These are phyloP conservation scores for Epichloe baconii DNA, from an alignment of 2,329 filamentous ascomycete genomes.

Conservation along the genomic window DNA sequence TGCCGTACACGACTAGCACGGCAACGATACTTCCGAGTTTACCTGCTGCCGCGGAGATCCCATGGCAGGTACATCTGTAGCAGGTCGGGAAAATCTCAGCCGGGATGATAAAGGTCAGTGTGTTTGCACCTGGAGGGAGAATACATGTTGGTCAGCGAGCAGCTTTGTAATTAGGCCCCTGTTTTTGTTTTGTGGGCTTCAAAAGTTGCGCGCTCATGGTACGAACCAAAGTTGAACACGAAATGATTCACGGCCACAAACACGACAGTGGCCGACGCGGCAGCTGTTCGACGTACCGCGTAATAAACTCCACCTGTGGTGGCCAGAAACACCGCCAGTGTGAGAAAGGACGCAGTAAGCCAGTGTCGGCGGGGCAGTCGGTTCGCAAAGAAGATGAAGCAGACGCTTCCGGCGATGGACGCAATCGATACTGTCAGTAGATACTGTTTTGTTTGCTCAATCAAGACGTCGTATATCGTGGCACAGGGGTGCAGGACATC, in stretches of 20 bases:
- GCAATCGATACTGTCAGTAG: conserved; percentile 37
- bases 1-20: conserved; percentile 35
- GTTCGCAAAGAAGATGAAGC: conserved; percentile 35
- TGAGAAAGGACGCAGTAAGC: conserved; percentile 35
- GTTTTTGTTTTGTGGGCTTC: neutral
- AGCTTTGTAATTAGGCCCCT: too few relatives aligned
- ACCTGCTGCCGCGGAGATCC: conserved; percentile 46
- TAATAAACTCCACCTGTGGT: conserved; percentile 38
- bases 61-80: conserved; percentile 49
- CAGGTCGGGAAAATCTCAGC: conserved; percentile 52
- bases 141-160: neutral
- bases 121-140: conserved; percentile 37
- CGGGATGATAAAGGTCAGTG: conserved; percentile 50
- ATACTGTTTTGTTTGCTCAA: conserved; percentile 40
- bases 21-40: conserved; percentile 44
- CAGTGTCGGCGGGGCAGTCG: conserved; percentile 33
- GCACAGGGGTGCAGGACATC: conserved; percentile 34
- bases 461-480: conserved; percentile 37
- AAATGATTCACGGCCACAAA: conserved; percentile 41
- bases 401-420: conserved; percentile 35
- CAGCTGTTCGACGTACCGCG: conserved; percentile 27
- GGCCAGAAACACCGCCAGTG: conserved; percentile 32
- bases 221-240: conserved; percentile 40
- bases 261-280: conserved; percentile 33
- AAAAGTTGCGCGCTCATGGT: too few relatives aligned